Percentiles rank a stretch among this genome's conserved stretches.
Evolutionary conservation across 176 grass and related monocot species (phyloP).

Genomic region (Thalia dealbata): DNA sequence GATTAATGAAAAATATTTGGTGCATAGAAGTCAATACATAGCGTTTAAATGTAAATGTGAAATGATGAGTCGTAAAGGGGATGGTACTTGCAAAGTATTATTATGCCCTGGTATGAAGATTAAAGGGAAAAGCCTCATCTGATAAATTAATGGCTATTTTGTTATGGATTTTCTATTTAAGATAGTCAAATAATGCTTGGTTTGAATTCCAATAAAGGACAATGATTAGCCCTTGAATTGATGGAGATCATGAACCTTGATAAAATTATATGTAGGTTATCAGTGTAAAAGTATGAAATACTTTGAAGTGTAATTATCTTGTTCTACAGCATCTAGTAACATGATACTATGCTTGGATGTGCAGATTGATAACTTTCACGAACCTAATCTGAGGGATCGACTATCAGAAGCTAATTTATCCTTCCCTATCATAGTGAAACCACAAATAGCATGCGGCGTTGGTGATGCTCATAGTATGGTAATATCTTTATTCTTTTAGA

Average conservation of each 20-base stretch:
- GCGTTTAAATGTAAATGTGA: no score
- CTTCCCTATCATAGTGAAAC: slow-evolving; percentile 90
- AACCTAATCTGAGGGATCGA: slow-evolving; percentile 40
- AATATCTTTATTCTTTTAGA: neutral
- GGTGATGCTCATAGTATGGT: slow-evolving; percentile 97
- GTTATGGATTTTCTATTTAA: neutral
- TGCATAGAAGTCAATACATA: no score
- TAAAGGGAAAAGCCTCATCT: neutral
- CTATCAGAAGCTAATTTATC: slow-evolving; percentile 53
- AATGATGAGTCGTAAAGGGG: no score
- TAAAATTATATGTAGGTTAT: neutral
- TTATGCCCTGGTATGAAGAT: no score
- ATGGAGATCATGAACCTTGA: neutral
- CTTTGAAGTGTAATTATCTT: neutral
- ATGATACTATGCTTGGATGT: slow-evolving; percentile 12
- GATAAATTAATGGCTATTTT: neutral
- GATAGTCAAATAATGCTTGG: neutral
- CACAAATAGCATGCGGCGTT: slow-evolving; percentile 94
- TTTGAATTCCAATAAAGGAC: neutral
- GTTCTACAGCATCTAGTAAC: neutral
- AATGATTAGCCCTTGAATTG: neutral
- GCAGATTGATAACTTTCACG: slow-evolving; percentile 54
- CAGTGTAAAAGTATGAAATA: neutral
- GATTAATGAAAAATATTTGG: no score
- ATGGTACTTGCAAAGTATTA: no score